Percentiles rank a stretch among this genome's conserved stretches.
Evolutionary conservation across 306 rosid genomes (phyloP).

Genomic region (Pterocarpus macrocarpus): DNA sequence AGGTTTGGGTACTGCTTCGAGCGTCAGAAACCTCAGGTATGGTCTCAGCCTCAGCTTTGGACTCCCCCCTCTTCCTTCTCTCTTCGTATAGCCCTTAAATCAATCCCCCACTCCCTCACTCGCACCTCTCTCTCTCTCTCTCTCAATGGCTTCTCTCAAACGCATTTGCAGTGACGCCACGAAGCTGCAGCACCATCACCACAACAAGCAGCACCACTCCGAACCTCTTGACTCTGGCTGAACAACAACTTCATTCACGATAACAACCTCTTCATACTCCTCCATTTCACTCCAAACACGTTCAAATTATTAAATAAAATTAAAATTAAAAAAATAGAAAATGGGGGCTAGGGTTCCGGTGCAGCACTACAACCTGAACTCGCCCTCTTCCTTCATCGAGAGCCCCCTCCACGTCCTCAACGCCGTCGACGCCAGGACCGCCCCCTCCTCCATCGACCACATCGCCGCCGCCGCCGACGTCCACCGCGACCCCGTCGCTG

Average conservation of each 20-base stretch:
- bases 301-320: neutral
- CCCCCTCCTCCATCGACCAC: constrained; percentile 65
- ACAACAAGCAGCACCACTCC: neutral
- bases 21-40: constrained; percentile 54
- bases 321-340: constrained; percentile 38
- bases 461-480: constrained; percentile 54
- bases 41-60: constrained; percentile 65
- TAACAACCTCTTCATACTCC: neutral
- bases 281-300: neutral
- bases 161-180: constrained; percentile 1
- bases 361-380: constrained; percentile 86
- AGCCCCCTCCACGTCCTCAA: constrained; percentile 89
- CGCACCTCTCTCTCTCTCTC: neutral
- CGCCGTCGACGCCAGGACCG: constrained; percentile 67
- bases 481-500: constrained; percentile 59
- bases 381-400: constrained; percentile 82
- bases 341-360: constrained; percentile 92
- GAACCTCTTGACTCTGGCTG: constrained; percentile 28
- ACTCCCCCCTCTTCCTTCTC: constrained; percentile 35
- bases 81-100: constrained; percentile 61
- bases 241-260: neutral
- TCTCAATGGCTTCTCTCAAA: constrained; percentile 28
- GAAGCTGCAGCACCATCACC: neutral
- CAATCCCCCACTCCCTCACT: neutral
- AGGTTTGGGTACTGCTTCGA: constrained; percentile 67